Conservation (phyloP, 2,329 filamentous ascomycete species). For the Fusarium temperatum region DNA sequence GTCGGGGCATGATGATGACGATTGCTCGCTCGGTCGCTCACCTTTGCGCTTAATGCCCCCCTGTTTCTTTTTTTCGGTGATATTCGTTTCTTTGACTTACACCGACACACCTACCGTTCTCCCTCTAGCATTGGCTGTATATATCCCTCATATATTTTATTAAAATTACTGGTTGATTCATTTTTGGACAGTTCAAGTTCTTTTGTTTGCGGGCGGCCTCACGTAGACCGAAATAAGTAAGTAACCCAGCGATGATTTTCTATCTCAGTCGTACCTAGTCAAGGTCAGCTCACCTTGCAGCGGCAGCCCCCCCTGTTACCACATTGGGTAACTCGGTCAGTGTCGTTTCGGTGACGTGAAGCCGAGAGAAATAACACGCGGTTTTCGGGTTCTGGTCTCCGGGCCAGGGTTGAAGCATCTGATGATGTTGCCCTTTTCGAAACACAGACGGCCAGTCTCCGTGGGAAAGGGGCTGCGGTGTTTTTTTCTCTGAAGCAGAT, state of each 20-base stretch:
- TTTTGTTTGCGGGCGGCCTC: slow-evolving; percentile 20
- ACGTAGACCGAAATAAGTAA: not conserved
- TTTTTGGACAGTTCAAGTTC: not conserved
- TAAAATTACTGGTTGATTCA: not conserved
- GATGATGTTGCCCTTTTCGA: slow-evolving; percentile 8
- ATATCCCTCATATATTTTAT: slow-evolving; percentile 25
- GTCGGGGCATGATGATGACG: slow-evolving; percentile 9
- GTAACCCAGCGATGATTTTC: not conserved
- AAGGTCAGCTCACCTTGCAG: slow-evolving; percentile 30
- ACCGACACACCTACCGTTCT: slow-evolving; percentile 24
- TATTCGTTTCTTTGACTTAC: slow-evolving; percentile 15
- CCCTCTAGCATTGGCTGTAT: slow-evolving; percentile 22
- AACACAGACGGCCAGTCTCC: not conserved
- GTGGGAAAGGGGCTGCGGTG: not conserved
- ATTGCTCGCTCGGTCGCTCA: not conserved
- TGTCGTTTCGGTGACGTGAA: slow-evolving; percentile 17
- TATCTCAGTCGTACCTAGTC: not conserved
- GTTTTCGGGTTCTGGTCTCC: slow-evolving; percentile 31
- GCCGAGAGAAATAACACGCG: slow-evolving; percentile 24
- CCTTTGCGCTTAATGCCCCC: not conserved
- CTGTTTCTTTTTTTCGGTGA: slow-evolving; percentile 24
- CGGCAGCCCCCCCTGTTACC: not conserved
- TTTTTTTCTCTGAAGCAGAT: not conserved
- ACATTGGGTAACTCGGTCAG: slow-evolving; percentile 25
- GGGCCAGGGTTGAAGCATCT: slow-evolving; percentile 10